A percentile compares a stretch with the other conserved stretches of the same genome.
phyloP scores from a whole-genome alignment of 768 basidiomycete genomes.

The Nevesoporus exiguus region DNA sequence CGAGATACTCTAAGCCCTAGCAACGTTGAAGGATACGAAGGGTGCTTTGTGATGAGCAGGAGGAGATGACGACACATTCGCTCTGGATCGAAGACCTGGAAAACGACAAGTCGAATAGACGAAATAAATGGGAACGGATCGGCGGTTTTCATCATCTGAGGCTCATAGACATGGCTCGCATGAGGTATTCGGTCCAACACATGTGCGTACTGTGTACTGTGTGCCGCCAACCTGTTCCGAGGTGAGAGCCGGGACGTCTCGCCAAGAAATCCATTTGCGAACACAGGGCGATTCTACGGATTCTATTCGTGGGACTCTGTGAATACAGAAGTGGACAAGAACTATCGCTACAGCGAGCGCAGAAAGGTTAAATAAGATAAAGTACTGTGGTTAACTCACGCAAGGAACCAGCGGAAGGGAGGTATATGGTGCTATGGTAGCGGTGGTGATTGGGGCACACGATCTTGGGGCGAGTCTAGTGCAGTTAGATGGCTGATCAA shows the following conservation, averaged over 20 bases:
- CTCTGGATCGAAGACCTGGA: neutral
- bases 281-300: neutral
- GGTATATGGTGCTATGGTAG: neutral
- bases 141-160: neutral
- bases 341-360: slow-evolving; percentile 21
- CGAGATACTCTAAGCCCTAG: slow-evolving; percentile 73
- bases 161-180: neutral
- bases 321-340: slow-evolving; percentile 1
- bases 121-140: neutral
- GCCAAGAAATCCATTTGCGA: neutral
- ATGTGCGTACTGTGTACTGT: neutral
- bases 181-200: neutral
- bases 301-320: slow-evolving; percentile 4
- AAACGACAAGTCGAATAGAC: neutral
- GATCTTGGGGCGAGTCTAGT: neutral
- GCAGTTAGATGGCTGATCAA: neutral
- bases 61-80: slow-evolving; percentile 39
- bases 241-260: neutral
- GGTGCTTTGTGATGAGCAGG: slow-evolving; percentile 75
- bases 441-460: neutral
- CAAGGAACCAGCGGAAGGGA: neutral
- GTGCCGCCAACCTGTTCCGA: neutral
- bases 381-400: neutral
- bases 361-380: neutral
- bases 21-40: slow-evolving; percentile 73